These are phyloP conservation scores for Taphrina communis DNA, from an alignment of 1,139 yeast species.

Conservation along the genomic window DNA sequence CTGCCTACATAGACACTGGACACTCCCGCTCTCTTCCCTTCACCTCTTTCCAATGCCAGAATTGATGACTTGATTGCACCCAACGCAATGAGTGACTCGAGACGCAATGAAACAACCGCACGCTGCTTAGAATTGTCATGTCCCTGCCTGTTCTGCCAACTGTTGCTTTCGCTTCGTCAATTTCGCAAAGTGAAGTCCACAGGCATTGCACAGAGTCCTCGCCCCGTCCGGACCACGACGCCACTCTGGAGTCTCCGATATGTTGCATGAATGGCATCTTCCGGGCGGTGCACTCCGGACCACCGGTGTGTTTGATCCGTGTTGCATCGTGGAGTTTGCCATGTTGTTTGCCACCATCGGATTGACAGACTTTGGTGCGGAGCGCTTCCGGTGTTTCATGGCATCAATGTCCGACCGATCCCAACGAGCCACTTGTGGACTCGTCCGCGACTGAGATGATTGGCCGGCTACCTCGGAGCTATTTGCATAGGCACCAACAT, in stretches of 20 bases:
- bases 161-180: conserved; percentile 38
- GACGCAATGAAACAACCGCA: too few relatives aligned
- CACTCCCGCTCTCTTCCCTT: too few relatives aligned
- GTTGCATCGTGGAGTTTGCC: conserved; percentile 14
- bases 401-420: conserved; percentile 15
- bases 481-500: neutral
- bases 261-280: conserved; percentile 65
- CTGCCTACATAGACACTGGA: too few relatives aligned
- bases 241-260: conserved; percentile 83
- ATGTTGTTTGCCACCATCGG: conserved; percentile 5
- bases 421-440: conserved; percentile 11
- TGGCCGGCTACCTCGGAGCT: neutral
- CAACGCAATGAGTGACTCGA: too few relatives aligned
- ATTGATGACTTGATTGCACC: too few relatives aligned
- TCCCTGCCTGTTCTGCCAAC: conserved; percentile 1
- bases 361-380: conserved; percentile 21
- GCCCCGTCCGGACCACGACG: conserved; percentile 80
- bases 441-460: conserved; percentile 1
- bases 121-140: too few relatives aligned
- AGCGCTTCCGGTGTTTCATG: conserved; percentile 28
- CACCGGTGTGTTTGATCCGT: conserved; percentile 1
- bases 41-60: too few relatives aligned
- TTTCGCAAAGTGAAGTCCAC: conserved; percentile 78
- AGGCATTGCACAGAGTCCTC: conserved; percentile 77
- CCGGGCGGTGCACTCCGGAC: conserved; percentile 43